Conservation (phyloP, 768 basidiomycete genomes). For the Rhodotorula kratochvilovae region DNA sequence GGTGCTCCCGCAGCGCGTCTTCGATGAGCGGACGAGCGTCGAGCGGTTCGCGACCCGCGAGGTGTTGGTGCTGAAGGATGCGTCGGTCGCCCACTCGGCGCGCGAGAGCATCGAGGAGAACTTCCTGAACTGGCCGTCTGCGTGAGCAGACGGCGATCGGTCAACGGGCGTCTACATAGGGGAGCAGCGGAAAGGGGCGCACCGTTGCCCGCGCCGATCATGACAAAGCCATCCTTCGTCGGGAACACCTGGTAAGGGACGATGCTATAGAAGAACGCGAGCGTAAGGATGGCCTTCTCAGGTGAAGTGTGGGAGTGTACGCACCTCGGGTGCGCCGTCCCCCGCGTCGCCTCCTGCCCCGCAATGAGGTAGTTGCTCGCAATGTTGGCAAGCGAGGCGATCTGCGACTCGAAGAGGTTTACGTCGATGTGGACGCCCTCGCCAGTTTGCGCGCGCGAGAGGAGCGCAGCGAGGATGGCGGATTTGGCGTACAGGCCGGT, state of each 20-base stretch:
- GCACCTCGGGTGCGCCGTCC: conserved; percentile 77
- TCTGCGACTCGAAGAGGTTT: conserved; percentile 83
- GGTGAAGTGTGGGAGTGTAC: conserved; percentile 42
- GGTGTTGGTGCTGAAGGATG: conserved; percentile 67
- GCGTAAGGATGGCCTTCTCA: neutral
- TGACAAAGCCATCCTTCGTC: conserved; percentile 78
- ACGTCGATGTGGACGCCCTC: conserved; percentile 87
- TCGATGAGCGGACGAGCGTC: conserved; percentile 67
- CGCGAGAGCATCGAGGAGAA: conserved; percentile 62
- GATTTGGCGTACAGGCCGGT: conserved; percentile 75
- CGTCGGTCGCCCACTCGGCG: conserved; percentile 56
- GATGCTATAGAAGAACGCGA: conserved; percentile 48
- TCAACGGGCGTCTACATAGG: too few species aligned
- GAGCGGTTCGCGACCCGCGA: conserved; percentile 70
- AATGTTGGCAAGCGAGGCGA: conserved; percentile 85
- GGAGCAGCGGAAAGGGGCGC: conserved; percentile 2
- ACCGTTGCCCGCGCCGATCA: conserved; percentile 83
- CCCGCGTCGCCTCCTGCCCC: conserved; percentile 74
- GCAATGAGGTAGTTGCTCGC: conserved; percentile 89
- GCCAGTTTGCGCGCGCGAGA: conserved; percentile 77
- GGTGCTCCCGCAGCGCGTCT: conserved; percentile 56
- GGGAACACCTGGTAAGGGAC: conserved; percentile 60
- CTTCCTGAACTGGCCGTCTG: conserved; percentile 60
- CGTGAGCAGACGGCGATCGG: neutral
- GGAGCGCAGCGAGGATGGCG: conserved; percentile 81